phyloP scores from a whole-genome alignment of 768 basidiomycete species.

The Phanerochaete carnosa region DNA sequence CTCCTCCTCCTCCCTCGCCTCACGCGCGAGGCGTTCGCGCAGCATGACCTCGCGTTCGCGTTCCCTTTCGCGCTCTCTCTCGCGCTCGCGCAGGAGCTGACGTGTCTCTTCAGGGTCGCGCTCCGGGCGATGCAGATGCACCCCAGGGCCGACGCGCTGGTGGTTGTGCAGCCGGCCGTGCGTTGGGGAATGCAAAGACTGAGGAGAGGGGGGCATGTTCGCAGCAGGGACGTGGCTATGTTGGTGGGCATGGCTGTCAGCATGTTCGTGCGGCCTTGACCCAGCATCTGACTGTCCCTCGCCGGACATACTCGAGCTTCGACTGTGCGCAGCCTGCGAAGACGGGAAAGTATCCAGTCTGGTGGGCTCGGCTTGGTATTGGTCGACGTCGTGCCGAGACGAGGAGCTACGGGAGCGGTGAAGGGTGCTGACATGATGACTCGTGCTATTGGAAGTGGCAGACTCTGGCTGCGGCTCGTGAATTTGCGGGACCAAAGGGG shows the following conservation, averaged over 20 bases:
- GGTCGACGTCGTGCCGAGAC: slow-evolving; percentile 22
- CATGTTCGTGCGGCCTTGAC: slow-evolving; percentile 49
- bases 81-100: slow-evolving; percentile 21
- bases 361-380: slow-evolving; percentile 12
- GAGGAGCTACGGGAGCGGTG: slow-evolving; percentile 46
- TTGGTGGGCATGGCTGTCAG: slow-evolving; percentile 29
- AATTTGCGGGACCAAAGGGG: slow-evolving; percentile 33
- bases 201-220: slow-evolving; percentile 29
- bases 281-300: slow-evolving; percentile 32
- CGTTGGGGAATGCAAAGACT: slow-evolving; percentile 25
- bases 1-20: slow-evolving; percentile 22
- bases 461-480: slow-evolving; percentile 5
- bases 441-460: background rate
- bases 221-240: slow-evolving; percentile 22
- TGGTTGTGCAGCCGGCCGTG: slow-evolving; percentile 44
- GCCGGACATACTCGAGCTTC: slow-evolving; percentile 19
- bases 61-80: slow-evolving; percentile 22
- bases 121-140: slow-evolving; percentile 48
- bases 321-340: slow-evolving; percentile 28
- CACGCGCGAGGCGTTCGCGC: slow-evolving; percentile 16
- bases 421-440: slow-evolving; percentile 40
- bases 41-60: slow-evolving; percentile 19
- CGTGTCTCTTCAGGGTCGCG: slow-evolving; percentile 43
- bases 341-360: slow-evolving; percentile 33
- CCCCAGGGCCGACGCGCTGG: slow-evolving; percentile 63